Percentiles rank a stretch among this genome's conserved stretches.
Conservation (phyloP, 345 rosid genomes). For the Corchorus olitorius region DNA sequence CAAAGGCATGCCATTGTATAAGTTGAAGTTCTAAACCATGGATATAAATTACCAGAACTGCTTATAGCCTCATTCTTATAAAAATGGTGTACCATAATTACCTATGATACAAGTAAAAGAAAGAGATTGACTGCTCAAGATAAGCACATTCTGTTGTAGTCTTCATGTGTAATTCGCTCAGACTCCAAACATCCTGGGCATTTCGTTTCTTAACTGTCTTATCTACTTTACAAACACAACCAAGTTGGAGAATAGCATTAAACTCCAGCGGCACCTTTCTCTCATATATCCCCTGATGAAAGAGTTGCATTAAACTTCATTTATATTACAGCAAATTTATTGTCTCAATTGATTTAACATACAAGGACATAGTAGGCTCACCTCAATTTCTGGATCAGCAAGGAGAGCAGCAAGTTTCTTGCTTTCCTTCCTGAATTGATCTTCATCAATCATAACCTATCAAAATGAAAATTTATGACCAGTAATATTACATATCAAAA, state of each 20-base stretch:
- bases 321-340: too few relatives aligned
- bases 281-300: conserved; percentile 87
- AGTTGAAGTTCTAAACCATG: not conserved
- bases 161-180: conserved; percentile 83
- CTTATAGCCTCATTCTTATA: conserved; percentile 7
- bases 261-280: conserved; percentile 77
- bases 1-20: not conserved
- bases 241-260: conserved; percentile 80
- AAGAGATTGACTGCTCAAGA: conserved; percentile 73
- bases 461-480: conserved; percentile 21
- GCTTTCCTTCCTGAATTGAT: conserved; percentile 64
- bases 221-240: conserved; percentile 92
- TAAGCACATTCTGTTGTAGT: conserved; percentile 89
- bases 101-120: conserved; percentile 91
- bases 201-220: conserved; percentile 62
- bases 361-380: conserved; percentile 28
- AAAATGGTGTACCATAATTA: conserved; percentile 28
- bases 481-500: conserved; percentile 2
- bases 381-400: conserved; percentile 96
- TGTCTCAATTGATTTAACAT: conserved; percentile 2
- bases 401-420: conserved; percentile 83
- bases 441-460: conserved; percentile 74
- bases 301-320: not conserved
- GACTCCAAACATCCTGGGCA: conserved; percentile 79
- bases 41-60: not conserved